These are phyloP conservation scores for Pleurozium schreberi DNA, from an alignment of 225 moss, liverwort and hornwort species.

Conservation along the genomic window DNA sequence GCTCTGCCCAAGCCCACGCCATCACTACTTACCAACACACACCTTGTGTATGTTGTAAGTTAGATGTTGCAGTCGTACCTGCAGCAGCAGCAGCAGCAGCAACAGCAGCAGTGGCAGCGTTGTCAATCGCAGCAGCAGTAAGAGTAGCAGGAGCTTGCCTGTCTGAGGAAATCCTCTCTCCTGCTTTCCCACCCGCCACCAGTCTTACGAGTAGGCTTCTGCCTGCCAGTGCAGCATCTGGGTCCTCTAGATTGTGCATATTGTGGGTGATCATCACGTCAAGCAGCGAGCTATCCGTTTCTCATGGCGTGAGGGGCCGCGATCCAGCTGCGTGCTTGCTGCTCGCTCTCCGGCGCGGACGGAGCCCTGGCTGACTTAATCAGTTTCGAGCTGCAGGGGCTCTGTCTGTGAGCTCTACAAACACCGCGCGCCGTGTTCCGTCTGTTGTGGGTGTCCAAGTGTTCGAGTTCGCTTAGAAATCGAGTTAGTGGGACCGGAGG, in stretches of 20 bases:
- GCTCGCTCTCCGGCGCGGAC: background rate
- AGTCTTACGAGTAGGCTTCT: background rate
- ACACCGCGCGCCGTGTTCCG: background rate
- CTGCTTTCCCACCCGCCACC: conserved; percentile 1
- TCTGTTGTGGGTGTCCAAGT: background rate
- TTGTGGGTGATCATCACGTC: background rate
- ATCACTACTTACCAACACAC: conserved; percentile 43
- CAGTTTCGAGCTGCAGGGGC: background rate
- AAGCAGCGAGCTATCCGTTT: background rate
- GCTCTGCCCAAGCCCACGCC: conserved; percentile 1
- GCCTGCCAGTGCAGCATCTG: background rate
- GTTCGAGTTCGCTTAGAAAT: background rate
- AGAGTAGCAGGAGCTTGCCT: background rate
- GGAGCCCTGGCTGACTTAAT: background rate
- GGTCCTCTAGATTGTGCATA: background rate
- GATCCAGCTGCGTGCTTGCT: background rate
- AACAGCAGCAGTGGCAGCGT: background rate
- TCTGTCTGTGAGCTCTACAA: background rate
- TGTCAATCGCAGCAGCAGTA: background rate
- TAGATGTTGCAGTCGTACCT: conserved; percentile 38
- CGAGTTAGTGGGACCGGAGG: background rate
- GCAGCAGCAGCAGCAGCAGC: background rate
- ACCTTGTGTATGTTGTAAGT: conserved; percentile 42
- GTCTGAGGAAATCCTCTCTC: background rate
- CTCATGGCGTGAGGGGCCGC: conserved; percentile 1